A percentile compares a stretch with the other conserved stretches of the same genome.
Conservation (phyloP, 2,329 filamentous ascomycete species). For the Penicillium sp. region DNA sequence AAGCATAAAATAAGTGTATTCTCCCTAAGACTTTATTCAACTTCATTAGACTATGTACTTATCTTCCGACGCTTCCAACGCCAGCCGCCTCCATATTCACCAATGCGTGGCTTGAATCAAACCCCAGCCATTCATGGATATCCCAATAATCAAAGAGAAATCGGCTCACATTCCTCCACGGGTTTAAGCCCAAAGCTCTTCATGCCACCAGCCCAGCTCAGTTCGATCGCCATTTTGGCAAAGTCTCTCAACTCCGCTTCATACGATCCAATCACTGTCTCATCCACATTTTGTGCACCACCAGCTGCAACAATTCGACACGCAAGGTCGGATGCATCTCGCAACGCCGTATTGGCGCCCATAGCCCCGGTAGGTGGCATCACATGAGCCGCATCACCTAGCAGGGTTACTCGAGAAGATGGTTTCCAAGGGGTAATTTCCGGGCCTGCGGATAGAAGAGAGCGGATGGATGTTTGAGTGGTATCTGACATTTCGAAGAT, state of each 20-base stretch:
- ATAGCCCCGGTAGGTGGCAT: conserved; percentile 54
- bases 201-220: conserved; percentile 27
- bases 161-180: conserved; percentile 24
- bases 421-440: conserved; percentile 33
- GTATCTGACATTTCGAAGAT: conserved; percentile 34
- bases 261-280: conserved; percentile 18
- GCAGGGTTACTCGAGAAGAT: conserved; percentile 42
- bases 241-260: conserved; percentile 24
- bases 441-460: conserved; percentile 37
- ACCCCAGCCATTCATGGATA: no score
- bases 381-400: conserved; percentile 52
- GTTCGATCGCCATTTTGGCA: conserved; percentile 22
- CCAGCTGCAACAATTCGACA: conserved; percentile 14
- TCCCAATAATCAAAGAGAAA: conserved; percentile 9
- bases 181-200: conserved; percentile 27
- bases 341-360: conserved; percentile 52
- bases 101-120: no score
- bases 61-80: no score
- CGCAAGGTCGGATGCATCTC: conserved; percentile 38
- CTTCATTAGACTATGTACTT: no score
- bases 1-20: no score
- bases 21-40: no score
- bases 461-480: conserved; percentile 36
- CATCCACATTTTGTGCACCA: conserved; percentile 6
- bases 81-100: no score